Conservation (phyloP, 2,329 filamentous ascomycete genomes). For the Fusarium sp. region DNA sequence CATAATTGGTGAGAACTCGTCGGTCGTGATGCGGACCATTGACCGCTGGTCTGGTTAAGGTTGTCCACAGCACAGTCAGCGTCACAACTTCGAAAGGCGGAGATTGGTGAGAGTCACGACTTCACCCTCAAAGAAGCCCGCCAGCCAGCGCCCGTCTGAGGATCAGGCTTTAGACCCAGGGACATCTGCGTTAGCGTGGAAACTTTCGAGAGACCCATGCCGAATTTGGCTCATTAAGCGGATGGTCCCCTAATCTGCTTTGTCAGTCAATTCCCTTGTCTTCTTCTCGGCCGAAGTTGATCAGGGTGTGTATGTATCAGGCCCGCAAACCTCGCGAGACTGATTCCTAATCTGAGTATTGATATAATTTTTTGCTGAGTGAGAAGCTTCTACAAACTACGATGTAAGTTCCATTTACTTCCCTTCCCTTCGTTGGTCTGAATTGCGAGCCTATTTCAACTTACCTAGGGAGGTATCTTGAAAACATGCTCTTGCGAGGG, state of each 20-base stretch:
- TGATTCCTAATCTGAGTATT: slow-evolving; percentile 40
- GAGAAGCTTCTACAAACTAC: slow-evolving; percentile 34
- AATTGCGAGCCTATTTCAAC: neutral
- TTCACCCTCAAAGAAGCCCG: slow-evolving; percentile 8
- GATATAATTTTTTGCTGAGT: slow-evolving; percentile 25
- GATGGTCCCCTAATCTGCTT: slow-evolving; percentile 38
- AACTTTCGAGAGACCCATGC: slow-evolving; percentile 2
- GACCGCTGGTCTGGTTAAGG: slow-evolving; percentile 42
- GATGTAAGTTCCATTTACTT: slow-evolving; percentile 1
- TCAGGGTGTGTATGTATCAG: slow-evolving; percentile 22
- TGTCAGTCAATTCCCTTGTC: slow-evolving; percentile 25
- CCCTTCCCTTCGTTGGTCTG: neutral
- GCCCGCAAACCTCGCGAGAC: neutral
- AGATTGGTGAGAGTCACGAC: slow-evolving; percentile 18
- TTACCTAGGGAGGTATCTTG: neutral
- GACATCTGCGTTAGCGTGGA: slow-evolving; percentile 10
- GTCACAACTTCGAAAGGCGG: slow-evolving; percentile 30
- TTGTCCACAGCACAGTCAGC: slow-evolving; percentile 34
- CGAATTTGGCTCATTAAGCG: slow-evolving; percentile 21
- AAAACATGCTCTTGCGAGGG: neutral
- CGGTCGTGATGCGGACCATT: slow-evolving; percentile 18
- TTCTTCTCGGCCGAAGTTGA: slow-evolving; percentile 29
- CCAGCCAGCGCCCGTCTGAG: slow-evolving; percentile 11
- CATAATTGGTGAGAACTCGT: slow-evolving; percentile 10
- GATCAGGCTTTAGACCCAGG: slow-evolving; percentile 11